Percentiles rank a stretch among this genome's conserved stretches.
Evolutionary conservation across 345 rosid species (phyloP).

Genomic region (Adansonia digitata): DNA sequence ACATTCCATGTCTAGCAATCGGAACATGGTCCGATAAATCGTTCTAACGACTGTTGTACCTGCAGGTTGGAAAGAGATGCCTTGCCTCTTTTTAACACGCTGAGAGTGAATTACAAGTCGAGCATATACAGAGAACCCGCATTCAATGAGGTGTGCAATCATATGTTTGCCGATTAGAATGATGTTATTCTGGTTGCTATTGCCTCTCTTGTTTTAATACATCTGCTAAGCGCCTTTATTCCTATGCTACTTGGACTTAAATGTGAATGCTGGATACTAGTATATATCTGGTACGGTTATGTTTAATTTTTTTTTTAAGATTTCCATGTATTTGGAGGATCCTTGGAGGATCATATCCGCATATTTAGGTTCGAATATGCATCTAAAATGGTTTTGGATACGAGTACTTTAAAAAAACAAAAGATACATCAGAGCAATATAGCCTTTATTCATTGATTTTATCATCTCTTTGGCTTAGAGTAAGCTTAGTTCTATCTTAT

Average conservation of each 20-base stretch:
- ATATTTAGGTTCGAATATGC: no score
- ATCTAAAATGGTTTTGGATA: no score
- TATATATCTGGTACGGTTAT: no score
- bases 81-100: slow-evolving; percentile 84
- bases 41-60: not conserved
- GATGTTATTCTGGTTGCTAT: not conserved
- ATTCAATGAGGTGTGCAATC: slow-evolving; percentile 58
- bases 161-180: not conserved
- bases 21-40: not conserved
- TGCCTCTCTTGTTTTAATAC: not conserved
- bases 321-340: no score
- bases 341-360: no score
- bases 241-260: no score
- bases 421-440: no score
- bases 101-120: slow-evolving; percentile 64
- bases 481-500: not conserved
- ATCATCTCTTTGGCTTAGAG: not conserved
- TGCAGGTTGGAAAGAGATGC: slow-evolving; percentile 91
- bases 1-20: not conserved
- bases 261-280: no score
- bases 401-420: no score
- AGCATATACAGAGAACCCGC: slow-evolving; percentile 80
- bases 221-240: not conserved
- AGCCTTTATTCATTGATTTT: not conserved
- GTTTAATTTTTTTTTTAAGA: no score